A percentile compares a stretch with the other conserved stretches of the same genome.
Conservation (phyloP, 805 yeast genomes). For the Pichia pseudocactophila region DNA sequence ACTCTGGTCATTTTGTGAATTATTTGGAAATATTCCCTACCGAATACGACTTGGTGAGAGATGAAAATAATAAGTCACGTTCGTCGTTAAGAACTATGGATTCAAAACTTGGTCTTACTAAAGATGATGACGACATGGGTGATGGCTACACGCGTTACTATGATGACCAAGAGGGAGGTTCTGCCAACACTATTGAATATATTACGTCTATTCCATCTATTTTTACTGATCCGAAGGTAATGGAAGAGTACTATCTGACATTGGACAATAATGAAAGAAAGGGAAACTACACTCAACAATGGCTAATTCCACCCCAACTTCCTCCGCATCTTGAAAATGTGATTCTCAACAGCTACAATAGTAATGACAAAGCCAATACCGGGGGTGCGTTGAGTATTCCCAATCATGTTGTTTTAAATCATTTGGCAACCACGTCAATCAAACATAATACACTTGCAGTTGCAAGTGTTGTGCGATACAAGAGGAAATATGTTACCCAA, state of each 20-base stretch:
- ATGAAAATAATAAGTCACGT: conserved; percentile 19
- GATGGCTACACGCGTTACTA: conserved; percentile 71
- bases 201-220: conserved; percentile 65
- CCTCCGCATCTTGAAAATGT: conserved; percentile 97
- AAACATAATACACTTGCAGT: conserved; percentile 91
- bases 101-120: conserved; percentile 53
- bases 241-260: conserved; percentile 78
- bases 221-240: conserved; percentile 75
- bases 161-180: conserved; percentile 30
- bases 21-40: conserved; percentile 60
- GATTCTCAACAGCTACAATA: conserved; percentile 65
- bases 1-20: conserved; percentile 91
- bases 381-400: conserved; percentile 89
- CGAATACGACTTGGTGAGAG: conserved; percentile 21
- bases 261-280: conserved; percentile 39
- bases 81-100: conserved; percentile 36
- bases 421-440: conserved; percentile 90
- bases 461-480: conserved; percentile 82
- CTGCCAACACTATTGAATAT: conserved; percentile 33
- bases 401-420: conserved; percentile 88
- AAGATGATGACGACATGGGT: conserved; percentile 77
- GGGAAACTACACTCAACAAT: conserved; percentile 24
- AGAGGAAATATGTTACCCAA: conserved; percentile 84
- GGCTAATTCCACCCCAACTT: conserved; percentile 86
- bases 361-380: conserved; percentile 63